These are phyloP conservation scores for Colletotrichum cordylinicola DNA, from an alignment of 2,329 filamentous ascomycete species.

Conservation along the genomic window DNA sequence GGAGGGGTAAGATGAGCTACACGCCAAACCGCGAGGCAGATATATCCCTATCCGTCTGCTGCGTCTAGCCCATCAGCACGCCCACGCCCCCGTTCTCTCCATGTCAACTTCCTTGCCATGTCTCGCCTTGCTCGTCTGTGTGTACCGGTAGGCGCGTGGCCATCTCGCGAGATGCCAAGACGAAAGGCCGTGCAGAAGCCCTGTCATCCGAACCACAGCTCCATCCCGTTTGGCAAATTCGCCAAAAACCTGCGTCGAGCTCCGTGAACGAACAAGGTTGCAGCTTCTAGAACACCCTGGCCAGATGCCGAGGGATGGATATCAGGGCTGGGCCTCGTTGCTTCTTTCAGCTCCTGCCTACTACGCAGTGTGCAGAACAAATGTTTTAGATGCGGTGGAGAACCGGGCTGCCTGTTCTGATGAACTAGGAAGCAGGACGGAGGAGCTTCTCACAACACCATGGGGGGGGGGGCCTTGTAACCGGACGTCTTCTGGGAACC, in stretches of 20 bases:
- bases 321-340: neutral
- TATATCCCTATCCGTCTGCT: slow-evolving; percentile 1
- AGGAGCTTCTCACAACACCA: neutral
- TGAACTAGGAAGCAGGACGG: neutral
- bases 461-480: neutral
- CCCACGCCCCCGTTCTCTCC: neutral
- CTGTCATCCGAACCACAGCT: neutral
- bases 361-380: neutral
- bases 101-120: neutral
- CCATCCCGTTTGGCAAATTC: neutral
- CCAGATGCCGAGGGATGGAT: neutral
- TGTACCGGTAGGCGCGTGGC: neutral
- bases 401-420: neutral
- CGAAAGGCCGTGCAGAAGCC: neutral
- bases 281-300: neutral
- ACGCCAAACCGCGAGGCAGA: slow-evolving; percentile 7
- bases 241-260: neutral
- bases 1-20: no score
- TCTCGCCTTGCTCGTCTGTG: neutral
- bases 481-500: neutral
- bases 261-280: slow-evolving; percentile 2
- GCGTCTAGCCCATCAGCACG: neutral
- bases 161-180: neutral
- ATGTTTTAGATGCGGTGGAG: slow-evolving; percentile 16
- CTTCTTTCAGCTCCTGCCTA: slow-evolving; percentile 4